phyloP scores from a whole-genome alignment of 805 yeast species.

The Lipomyces lipofer region DNA sequence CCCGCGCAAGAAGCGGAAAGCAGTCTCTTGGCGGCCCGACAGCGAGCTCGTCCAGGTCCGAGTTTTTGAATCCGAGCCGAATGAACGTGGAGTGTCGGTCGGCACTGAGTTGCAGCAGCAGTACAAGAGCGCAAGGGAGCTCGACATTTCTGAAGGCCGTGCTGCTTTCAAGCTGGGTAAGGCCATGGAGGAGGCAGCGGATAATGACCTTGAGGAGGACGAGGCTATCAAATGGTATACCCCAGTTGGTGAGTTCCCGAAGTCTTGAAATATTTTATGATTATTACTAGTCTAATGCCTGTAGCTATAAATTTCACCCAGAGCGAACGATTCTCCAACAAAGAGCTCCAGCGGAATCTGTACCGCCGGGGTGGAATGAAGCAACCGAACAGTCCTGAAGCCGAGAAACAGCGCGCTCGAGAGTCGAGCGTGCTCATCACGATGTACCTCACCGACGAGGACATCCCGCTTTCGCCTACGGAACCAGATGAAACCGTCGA shows the following conservation, averaged over 20 bases:
- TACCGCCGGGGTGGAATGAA: conserved; percentile 38
- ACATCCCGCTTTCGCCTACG: conserved; percentile 32
- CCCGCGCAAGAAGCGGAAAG: conserved; percentile 32
- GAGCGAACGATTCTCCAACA: conserved; percentile 26
- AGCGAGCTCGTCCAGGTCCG: conserved; percentile 37
- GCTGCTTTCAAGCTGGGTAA: conserved; percentile 14
- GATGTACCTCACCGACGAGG: conserved; percentile 24
- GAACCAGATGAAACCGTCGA: conserved; percentile 34
- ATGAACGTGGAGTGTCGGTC: conserved; percentile 19
- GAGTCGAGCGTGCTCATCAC: conserved; percentile 34
- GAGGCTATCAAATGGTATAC: conserved; percentile 32
- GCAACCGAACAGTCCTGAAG: conserved; percentile 36
- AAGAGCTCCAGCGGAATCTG: conserved; percentile 32
- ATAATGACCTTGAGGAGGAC: conserved; percentile 26
- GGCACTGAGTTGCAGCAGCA: conserved; percentile 6
- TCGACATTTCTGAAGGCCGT: conserved; percentile 30
- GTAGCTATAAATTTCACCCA: conserved; percentile 14
- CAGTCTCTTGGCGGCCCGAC: conserved; percentile 40
- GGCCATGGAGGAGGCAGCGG: conserved; percentile 28
- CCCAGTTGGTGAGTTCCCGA: conserved; percentile 26
- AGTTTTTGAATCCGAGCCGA: conserved; percentile 35
- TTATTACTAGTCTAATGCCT: background rate
- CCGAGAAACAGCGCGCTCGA: conserved; percentile 32
- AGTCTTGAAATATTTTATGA: background rate
- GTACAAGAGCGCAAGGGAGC: conserved; percentile 31